Conservation (phyloP, 2,329 filamentous ascomycete genomes). For the Ciborinia camelliae region DNA sequence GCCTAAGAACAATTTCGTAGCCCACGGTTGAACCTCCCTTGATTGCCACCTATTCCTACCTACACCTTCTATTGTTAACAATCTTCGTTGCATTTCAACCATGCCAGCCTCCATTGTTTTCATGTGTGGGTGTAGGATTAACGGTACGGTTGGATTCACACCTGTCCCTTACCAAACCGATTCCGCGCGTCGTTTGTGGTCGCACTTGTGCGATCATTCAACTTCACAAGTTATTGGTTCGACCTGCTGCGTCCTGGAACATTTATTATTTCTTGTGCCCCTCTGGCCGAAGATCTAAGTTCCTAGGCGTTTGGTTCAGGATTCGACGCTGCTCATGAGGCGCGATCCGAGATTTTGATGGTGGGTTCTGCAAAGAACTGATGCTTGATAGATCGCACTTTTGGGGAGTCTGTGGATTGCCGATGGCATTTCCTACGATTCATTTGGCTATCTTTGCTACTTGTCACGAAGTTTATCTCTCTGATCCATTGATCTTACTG, state of each 20-base stretch:
- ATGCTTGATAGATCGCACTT: neutral
- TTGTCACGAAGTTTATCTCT: neutral
- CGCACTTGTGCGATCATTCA: neutral
- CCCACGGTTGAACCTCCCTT: too few relatives aligned
- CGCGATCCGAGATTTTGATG: neutral
- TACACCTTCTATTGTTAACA: neutral
- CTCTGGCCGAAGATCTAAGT: neutral
- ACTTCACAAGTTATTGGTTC: too few relatives aligned
- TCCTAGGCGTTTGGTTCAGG: neutral
- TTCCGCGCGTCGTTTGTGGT: neutral
- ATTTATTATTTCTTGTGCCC: neutral
- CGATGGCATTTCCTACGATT: neutral
- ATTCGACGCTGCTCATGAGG: neutral
- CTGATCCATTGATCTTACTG: constrained; percentile 1
- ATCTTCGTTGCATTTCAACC: neutral
- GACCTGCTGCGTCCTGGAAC: too few relatives aligned
- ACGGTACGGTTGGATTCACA: neutral
- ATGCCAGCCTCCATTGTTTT: neutral
- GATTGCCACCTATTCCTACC: neutral
- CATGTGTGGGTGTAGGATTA: neutral
- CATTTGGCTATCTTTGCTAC: too few relatives aligned
- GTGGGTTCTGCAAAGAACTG: neutral
- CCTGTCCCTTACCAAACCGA: neutral
- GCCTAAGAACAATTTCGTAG: too few relatives aligned
- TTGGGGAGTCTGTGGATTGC: neutral